phyloP scores from a whole-genome alignment of 2,329 filamentous ascomycete genomes.

The Davidsoniella eucalypti region DNA sequence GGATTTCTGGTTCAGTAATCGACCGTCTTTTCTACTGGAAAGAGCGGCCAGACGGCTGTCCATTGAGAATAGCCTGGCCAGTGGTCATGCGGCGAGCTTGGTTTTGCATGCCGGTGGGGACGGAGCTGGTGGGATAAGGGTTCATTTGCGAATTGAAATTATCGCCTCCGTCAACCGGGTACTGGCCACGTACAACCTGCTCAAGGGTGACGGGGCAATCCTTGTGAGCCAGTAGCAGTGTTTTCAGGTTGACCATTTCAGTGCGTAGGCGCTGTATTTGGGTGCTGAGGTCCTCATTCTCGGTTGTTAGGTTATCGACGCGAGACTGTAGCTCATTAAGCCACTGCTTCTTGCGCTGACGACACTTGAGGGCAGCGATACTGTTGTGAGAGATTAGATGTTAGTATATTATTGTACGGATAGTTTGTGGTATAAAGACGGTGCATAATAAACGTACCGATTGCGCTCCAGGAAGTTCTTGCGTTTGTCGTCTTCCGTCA shows the following conservation, averaged over 20 bases:
- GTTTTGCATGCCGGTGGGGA: not conserved
- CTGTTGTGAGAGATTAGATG: slow-evolving; percentile 27
- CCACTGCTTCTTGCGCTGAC: slow-evolving; percentile 98
- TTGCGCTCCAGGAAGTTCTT: slow-evolving; percentile 97
- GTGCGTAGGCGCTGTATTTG: slow-evolving; percentile 77
- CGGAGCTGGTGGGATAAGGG: slow-evolving; percentile 24
- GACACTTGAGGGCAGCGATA: slow-evolving; percentile 89
- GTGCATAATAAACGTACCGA: slow-evolving; percentile 43
- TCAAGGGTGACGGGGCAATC: slow-evolving; percentile 87
- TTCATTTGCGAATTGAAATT: slow-evolving; percentile 40
- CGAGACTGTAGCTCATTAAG: slow-evolving; percentile 85
- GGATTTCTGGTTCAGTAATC: not conserved
- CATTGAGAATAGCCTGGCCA: slow-evolving; percentile 9
- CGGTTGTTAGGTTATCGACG: slow-evolving; percentile 79
- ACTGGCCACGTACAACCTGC: slow-evolving; percentile 29
- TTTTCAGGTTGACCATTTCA: slow-evolving; percentile 90
- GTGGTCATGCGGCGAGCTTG: slow-evolving; percentile 9
- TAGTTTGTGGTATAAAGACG: not conserved
- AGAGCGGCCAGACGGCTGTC: slow-evolving; percentile 4
- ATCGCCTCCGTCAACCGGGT: slow-evolving; percentile 42
- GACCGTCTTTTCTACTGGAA: not conserved
- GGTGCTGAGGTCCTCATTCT: slow-evolving; percentile 74
- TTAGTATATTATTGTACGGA: slow-evolving; percentile 15
- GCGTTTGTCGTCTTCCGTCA: slow-evolving; percentile 96
- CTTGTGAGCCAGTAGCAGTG: slow-evolving; percentile 81